Evolutionary conservation across 805 yeast genomes (phyloP).

Genomic region (Candida awuae): DNA sequence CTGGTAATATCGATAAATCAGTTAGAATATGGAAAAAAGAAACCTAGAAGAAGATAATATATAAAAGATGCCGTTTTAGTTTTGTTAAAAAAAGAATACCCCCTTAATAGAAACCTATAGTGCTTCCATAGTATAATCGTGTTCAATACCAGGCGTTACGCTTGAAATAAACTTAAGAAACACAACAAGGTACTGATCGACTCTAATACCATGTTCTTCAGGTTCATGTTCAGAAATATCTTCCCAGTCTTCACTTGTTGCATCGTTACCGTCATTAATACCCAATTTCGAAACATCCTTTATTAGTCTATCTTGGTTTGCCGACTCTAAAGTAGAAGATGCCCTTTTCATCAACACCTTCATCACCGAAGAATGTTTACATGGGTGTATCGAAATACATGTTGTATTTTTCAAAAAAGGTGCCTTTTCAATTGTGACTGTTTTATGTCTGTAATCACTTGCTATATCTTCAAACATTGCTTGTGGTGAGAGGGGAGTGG

Average conservation of each 20-base stretch:
- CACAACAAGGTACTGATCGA: slow-evolving; percentile 83
- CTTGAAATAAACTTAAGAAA: slow-evolving; percentile 92
- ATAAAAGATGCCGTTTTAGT: too few relatives aligned
- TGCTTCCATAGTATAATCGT: slow-evolving; percentile 98
- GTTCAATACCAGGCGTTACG: slow-evolving; percentile 96
- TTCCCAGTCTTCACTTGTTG: slow-evolving; percentile 16
- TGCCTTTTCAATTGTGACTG: slow-evolving; percentile 90
- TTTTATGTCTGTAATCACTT: slow-evolving; percentile 86
- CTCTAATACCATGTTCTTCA: slow-evolving; percentile 45
- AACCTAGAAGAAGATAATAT: neutral
- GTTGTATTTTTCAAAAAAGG: slow-evolving; percentile 75
- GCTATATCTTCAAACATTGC: slow-evolving; percentile 94
- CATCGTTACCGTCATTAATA: slow-evolving; percentile 24
- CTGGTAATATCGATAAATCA: slow-evolving; percentile 88
- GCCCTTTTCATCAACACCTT: slow-evolving; percentile 74
- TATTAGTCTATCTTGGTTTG: slow-evolving; percentile 24
- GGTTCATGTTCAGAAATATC: slow-evolving; percentile 2
- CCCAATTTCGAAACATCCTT: slow-evolving; percentile 42
- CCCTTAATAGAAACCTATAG: slow-evolving; percentile 30
- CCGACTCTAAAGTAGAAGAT: slow-evolving; percentile 31
- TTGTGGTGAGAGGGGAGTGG: slow-evolving; percentile 77
- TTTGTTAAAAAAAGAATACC: neutral
- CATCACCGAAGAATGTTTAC: slow-evolving; percentile 94
- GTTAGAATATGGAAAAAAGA: slow-evolving; percentile 63
- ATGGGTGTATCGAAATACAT: slow-evolving; percentile 89